Conservation (phyloP, 257 asterid species). For the Cynanchum wilfordii region DNA sequence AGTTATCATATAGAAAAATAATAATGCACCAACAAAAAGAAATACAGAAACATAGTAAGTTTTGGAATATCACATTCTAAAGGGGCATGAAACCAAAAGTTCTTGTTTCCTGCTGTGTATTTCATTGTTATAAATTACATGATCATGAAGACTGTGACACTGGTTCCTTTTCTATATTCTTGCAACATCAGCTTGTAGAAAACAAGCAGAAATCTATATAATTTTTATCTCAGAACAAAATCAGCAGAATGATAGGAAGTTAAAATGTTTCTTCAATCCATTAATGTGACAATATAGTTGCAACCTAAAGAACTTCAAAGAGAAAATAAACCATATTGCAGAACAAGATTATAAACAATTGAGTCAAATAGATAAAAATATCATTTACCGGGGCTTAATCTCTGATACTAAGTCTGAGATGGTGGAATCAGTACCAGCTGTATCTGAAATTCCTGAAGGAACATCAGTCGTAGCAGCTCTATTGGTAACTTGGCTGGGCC, state of each 20-base stretch:
- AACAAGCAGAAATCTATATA: not conserved
- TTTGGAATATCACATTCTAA: not conserved
- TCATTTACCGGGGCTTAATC: conserved; percentile 87
- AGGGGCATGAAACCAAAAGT: not conserved
- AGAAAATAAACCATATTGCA: not conserved
- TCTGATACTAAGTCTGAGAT: conserved; percentile 79
- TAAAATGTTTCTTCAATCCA: not conserved
- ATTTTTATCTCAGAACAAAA: not conserved
- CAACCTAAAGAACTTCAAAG: not conserved
- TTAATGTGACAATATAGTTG: conserved; percentile 1
- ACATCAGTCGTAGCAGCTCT: conserved; percentile 51
- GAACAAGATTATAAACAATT: not conserved
- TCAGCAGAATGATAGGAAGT: not conserved
- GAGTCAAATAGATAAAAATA: conserved; percentile 6
- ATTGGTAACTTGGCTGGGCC: conserved; percentile 73
- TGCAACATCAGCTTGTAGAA: not conserved
- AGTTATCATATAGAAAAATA: not conserved
- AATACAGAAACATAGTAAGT: not conserved
- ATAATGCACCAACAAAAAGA: too few species aligned
- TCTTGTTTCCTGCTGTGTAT: not conserved
- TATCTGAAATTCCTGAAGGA: conserved; percentile 57
- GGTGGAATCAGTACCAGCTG: conserved; percentile 46
- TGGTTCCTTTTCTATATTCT: not conserved
- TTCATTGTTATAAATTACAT: not conserved
- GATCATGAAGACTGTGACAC: not conserved